These are phyloP conservation scores for Zychaea mexicana DNA, from an alignment of 371 early-diverging fungal genomes.

Conservation along the genomic window DNA sequence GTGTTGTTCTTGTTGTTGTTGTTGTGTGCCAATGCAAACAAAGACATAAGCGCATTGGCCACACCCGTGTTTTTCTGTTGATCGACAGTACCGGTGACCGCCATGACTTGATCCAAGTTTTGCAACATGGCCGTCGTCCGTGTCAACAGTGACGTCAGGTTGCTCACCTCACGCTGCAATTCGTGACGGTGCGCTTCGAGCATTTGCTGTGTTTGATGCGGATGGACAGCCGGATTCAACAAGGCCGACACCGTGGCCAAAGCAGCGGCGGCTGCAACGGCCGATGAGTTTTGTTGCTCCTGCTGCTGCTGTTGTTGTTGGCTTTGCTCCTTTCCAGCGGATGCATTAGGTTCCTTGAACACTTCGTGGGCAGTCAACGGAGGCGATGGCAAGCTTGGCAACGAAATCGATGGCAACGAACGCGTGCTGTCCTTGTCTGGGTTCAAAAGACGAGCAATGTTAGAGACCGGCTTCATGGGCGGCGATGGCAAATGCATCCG, in stretches of 20 bases:
- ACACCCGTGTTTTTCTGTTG: slow-evolving; percentile 20
- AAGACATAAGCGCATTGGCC: slow-evolving; percentile 39
- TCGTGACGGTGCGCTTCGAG: slow-evolving; percentile 65
- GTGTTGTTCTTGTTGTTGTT: not conserved
- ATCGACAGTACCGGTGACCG: slow-evolving; percentile 16
- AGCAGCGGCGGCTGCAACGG: slow-evolving; percentile 24
- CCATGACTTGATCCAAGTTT: slow-evolving; percentile 62
- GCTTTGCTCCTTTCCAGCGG: not conserved
- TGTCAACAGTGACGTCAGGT: slow-evolving; percentile 58
- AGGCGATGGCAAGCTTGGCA: slow-evolving; percentile 41
- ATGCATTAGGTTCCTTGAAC: slow-evolving; percentile 3
- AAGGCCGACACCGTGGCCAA: slow-evolving; percentile 34
- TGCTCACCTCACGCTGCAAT: slow-evolving; percentile 61
- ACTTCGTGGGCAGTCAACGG: slow-evolving; percentile 37
- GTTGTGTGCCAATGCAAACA: slow-evolving; percentile 39
- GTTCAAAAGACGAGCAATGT: slow-evolving; percentile 40
- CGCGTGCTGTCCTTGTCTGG: slow-evolving; percentile 14
- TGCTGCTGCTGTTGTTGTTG: slow-evolving; percentile 13
- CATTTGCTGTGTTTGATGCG: slow-evolving; percentile 40
- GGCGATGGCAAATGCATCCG: slow-evolving; percentile 38
- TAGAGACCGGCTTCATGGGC: slow-evolving; percentile 39
- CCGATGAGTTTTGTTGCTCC: slow-evolving; percentile 2
- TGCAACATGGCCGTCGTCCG: slow-evolving; percentile 63
- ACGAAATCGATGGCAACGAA: slow-evolving; percentile 19
- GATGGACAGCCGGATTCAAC: slow-evolving; percentile 30